Evolutionary conservation across 805 yeast species (phyloP).

Genomic region (Candida glaebosa): DNA sequence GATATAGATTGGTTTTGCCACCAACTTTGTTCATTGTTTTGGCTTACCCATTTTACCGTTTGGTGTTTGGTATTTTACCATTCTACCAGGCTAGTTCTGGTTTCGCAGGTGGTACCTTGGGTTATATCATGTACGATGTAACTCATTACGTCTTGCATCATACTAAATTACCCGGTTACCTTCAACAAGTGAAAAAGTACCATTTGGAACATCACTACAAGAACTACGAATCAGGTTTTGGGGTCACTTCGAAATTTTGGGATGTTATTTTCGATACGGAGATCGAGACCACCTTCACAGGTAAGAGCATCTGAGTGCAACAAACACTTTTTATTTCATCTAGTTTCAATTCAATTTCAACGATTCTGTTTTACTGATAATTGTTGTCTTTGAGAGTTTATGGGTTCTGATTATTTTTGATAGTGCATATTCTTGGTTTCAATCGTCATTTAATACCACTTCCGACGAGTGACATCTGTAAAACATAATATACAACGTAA

Average conservation of each 20-base stretch:
- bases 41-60: conserved; percentile 74
- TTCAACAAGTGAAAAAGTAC: conserved; percentile 79
- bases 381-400: too few relatives aligned
- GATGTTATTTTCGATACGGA: conserved; percentile 86
- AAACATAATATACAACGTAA: not conserved
- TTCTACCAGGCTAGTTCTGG: conserved; percentile 84
- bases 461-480: not conserved
- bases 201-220: conserved; percentile 98
- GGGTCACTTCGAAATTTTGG: conserved; percentile 94
- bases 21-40: conserved; percentile 77
- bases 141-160: conserved; percentile 96
- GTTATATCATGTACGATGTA: conserved; percentile 87
- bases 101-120: conserved; percentile 94
- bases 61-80: conserved; percentile 76
- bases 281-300: conserved; percentile 44
- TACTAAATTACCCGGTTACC: conserved; percentile 68
- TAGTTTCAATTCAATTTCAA: too few relatives aligned
- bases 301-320: not conserved
- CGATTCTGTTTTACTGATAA: too few relatives aligned
- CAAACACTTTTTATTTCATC: too few relatives aligned
- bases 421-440: not conserved
- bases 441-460: not conserved
- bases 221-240: conserved; percentile 94
- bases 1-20: conserved; percentile 89
- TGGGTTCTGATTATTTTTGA: too few relatives aligned